Evolutionary conservation across 768 basidiomycete genomes (phyloP), one percentile per base, ranked within the genome.

Genomic region (Rhodotorula paludigena): DNA sequence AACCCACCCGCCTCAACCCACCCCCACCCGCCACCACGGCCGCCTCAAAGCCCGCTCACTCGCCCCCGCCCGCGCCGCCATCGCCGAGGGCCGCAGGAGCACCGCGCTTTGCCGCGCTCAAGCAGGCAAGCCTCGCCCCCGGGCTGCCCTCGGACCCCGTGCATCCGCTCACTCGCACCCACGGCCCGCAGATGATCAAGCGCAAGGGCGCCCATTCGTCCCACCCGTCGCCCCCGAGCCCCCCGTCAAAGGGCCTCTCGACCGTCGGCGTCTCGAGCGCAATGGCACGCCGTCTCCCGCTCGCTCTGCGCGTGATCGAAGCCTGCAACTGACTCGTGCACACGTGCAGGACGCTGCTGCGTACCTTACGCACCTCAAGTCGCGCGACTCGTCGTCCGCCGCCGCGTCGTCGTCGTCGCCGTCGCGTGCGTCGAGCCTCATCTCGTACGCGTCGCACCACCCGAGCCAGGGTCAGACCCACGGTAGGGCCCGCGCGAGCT

Each of bases 381-480:
- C 64, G 64, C 63, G 61, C 49, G 28, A 38, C 35, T 39, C 52
- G 10, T 53, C 52, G 35, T 21, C 32, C 23, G 30, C 49, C 30
- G 18, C 8, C 48, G n/a, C 48, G 32, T 51, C 30, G 52, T 47
- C 66, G 66, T 51, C 60, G 55, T 63, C 57, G 32, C 53, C 65
- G 1, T 54, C 54, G n/a, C 56, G 62, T 20, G 48, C 47, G 30
- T 67, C 69, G 23, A 67, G 65, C 21, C 69, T 71, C 62, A 38
- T 71, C 54, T 67, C 65, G 41, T 71, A 71, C 62, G 61, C 41
- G n/a, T n/a, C 47, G n/a, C n/a, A n/a, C n/a, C n/a, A n/a, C n/a
- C n/a, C n/a, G n/a, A n/a, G 44, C 44, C 36, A 35, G 5, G 48
- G 58, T 2, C 48, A 38, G 9, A 30, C 12, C 35, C 23, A 11